Evolutionary conservation across 768 basidiomycete genomes (phyloP), one percentile per base, ranked within the genome.

Genomic region (Mycena kentingensis): DNA sequence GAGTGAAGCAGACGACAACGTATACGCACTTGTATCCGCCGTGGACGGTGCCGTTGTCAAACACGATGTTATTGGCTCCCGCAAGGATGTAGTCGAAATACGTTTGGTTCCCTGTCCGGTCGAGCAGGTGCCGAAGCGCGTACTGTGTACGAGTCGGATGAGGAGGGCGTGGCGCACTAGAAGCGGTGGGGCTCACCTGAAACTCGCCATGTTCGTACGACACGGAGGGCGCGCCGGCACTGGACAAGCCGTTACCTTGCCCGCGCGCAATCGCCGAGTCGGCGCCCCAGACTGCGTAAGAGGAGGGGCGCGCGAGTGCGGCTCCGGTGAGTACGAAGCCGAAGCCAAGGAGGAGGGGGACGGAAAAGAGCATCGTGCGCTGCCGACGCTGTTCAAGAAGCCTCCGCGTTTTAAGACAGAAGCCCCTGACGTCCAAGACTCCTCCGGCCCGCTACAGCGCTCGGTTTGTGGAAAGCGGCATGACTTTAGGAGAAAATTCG

Each of bases 221-320:
- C 27, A 76, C 73, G 11, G 60, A 48, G 0, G 76, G 62, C 2
- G 50, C 64, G 26, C 73, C 73, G 26, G 51, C 60, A 1, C 69
- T 52, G 22, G 62, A 63, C 12, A 75, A 61, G 4, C 76, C 75
- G 59, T 77, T 73, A 3, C 77, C 77, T 61, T 79, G 77, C 1
- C 67, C 66, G 6, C 76, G 69, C 31, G 65, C 59, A 47, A 78
- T 77, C 2, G 69, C 73, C 4, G 76, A 78, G 46, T 77, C 73
- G 13, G 75, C 76, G 19, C 75, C 74, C 75, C 76, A 79, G 2
- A 69, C 63, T 12, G 76, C 74, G 44, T 77, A 74, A 4, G 77
- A 77, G 7, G 53, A 34, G 18, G 71, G 73, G 2, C 68, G 63
- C 5, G 71, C 71, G 7, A 27, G 22, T 7, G 41, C 41, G 19